These are phyloP conservation scores for Hypoxylon sp. DNA, from an alignment of 2,329 filamentous ascomycete genomes.

Conservation along the genomic window DNA sequence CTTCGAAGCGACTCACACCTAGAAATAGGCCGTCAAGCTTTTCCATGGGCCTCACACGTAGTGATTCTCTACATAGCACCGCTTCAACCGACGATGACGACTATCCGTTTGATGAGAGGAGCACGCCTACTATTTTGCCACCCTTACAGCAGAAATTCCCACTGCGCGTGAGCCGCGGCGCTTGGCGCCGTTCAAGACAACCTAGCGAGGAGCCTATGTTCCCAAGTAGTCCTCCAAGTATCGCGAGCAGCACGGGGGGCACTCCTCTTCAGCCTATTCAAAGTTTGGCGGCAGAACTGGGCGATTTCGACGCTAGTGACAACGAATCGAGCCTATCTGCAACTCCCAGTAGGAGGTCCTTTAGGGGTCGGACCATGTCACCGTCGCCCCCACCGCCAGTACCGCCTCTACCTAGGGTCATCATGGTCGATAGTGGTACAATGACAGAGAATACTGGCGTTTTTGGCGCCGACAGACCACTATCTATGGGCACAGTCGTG, in stretches of 20 bases:
- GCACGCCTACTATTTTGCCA: slow-evolving; percentile 73
- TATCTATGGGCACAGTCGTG: slow-evolving; percentile 61
- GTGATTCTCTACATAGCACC: slow-evolving; percentile 85
- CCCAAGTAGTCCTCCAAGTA: slow-evolving; percentile 72
- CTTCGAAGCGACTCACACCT: slow-evolving; percentile 57
- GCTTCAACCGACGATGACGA: slow-evolving; percentile 86
- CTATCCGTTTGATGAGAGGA: slow-evolving; percentile 67
- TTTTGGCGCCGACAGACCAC: slow-evolving; percentile 55
- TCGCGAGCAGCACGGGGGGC: slow-evolving; percentile 62
- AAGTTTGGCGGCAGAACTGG: slow-evolving; percentile 92
- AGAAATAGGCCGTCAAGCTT: slow-evolving; percentile 45
- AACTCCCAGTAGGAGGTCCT: slow-evolving; percentile 69
- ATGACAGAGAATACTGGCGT: slow-evolving; percentile 71
- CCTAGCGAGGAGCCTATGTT: slow-evolving; percentile 71
- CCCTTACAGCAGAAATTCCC: slow-evolving; percentile 78
- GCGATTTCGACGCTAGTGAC: slow-evolving; percentile 82
- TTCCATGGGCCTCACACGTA: slow-evolving; percentile 44
- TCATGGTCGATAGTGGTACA: slow-evolving; percentile 72
- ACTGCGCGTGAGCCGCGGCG: slow-evolving; percentile 76
- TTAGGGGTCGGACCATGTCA: slow-evolving; percentile 59
- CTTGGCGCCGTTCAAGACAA: slow-evolving; percentile 72
- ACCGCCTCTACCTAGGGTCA: slow-evolving; percentile 65
- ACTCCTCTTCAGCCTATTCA: slow-evolving; percentile 72
- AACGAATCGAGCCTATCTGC: slow-evolving; percentile 73
- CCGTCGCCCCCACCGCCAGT: slow-evolving; percentile 66